phyloP scores from a whole-genome alignment of 306 rosid genomes.

The Abrus pulchellus region DNA sequence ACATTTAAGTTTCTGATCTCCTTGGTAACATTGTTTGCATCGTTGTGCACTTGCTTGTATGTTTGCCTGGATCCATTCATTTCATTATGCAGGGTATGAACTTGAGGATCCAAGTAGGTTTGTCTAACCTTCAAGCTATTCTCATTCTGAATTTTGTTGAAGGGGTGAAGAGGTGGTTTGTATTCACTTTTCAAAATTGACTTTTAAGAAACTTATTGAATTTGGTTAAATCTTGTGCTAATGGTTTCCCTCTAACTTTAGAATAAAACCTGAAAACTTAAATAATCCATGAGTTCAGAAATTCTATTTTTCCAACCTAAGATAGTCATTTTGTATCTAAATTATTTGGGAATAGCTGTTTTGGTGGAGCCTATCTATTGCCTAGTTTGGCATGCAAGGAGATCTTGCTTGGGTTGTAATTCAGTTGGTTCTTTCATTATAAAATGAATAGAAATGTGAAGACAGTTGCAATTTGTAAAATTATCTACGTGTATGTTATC shows the following conservation, averaged over 20 bases:
- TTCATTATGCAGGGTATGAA: slow-evolving; percentile 23
- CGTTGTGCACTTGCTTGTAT: not conserved
- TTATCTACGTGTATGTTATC: not conserved
- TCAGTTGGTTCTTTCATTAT: not conserved
- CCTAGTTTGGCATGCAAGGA: not conserved
- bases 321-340: not conserved
- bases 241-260: not conserved
- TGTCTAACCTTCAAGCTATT: not conserved
- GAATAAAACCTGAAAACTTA: not conserved
- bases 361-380: slow-evolving; percentile 1
- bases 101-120: not conserved
- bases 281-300: not conserved
- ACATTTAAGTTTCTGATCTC: slow-evolving; percentile 18
- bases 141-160: not conserved
- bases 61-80: slow-evolving; percentile 16
- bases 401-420: slow-evolving; percentile 1
- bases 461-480: not conserved
- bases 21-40: slow-evolving; percentile 8
- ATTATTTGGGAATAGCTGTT: not conserved
- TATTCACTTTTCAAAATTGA: not conserved
- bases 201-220: not conserved
- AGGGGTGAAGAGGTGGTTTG: not conserved
- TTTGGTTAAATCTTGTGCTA: not conserved
- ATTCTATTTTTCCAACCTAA: not conserved
- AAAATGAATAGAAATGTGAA: slow-evolving; percentile 1